Evolutionary conservation across 331 rosid genomes (phyloP).

Genomic region (Phaseolus coccineus): DNA sequence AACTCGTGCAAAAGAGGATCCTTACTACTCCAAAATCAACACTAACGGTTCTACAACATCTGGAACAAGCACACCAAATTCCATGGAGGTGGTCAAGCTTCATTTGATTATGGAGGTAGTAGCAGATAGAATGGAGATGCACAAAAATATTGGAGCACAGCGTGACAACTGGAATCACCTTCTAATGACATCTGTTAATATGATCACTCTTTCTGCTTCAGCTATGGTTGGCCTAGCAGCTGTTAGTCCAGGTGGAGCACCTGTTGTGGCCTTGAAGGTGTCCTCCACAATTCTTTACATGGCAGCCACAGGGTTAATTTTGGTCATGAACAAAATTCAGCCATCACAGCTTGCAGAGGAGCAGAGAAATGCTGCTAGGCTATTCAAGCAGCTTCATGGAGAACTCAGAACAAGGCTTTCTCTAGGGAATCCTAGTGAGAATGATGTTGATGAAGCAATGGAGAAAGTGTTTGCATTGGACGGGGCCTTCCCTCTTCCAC

Average conservation of each 20-base stretch:
- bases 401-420: constrained; percentile 48
- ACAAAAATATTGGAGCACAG: constrained; percentile 52
- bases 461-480: constrained; percentile 61
- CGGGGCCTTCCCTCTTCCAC: constrained; percentile 60
- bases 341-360: constrained; percentile 71
- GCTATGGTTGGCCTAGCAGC: constrained; percentile 57
- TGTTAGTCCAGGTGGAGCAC: constrained; percentile 22
- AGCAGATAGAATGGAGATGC: constrained; percentile 63
- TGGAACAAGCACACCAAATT: not conserved
- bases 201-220: constrained; percentile 59
- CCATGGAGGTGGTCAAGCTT: constrained; percentile 51
- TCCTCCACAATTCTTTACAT: constrained; percentile 55
- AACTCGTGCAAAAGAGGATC: constrained; percentile 24
- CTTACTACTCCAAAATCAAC: constrained; percentile 11
- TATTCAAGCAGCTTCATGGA: constrained; percentile 56
- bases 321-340: constrained; percentile 59
- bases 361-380: constrained; percentile 55
- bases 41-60: constrained; percentile 1
- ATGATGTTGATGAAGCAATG: constrained; percentile 51
- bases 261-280: constrained; percentile 55
- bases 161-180: constrained; percentile 63
- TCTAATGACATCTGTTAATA: constrained; percentile 48
- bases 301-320: constrained; percentile 54
- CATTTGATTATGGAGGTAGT: constrained; percentile 53
- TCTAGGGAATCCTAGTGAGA: constrained; percentile 25